Evolutionary conservation across 2,329 filamentous ascomycete genomes (phyloP).

Genomic region (Cyphellophora europaea): DNA sequence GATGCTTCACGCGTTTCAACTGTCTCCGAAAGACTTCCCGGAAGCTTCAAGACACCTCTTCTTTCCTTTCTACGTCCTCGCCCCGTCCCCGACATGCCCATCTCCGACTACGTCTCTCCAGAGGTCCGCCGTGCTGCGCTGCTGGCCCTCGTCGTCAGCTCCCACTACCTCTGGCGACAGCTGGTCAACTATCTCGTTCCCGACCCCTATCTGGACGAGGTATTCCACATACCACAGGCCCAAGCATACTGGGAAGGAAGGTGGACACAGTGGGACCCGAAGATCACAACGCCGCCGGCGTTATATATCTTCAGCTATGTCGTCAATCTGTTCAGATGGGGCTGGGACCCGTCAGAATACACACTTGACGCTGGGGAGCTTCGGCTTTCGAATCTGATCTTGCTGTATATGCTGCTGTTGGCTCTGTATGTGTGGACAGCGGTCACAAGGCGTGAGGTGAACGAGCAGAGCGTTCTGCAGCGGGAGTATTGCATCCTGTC

Average conservation of each 20-base stretch:
- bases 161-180: constrained; percentile 27
- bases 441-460: constrained; percentile 39
- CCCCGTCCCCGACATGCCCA: constrained; percentile 1
- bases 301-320: constrained; percentile 53
- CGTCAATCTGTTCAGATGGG: constrained; percentile 36
- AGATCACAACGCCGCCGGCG: constrained; percentile 92
- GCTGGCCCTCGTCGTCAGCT: constrained; percentile 10
- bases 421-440: constrained; percentile 11
- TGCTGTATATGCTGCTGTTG: constrained; percentile 14
- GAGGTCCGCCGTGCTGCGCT: constrained; percentile 12
- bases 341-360: constrained; percentile 36
- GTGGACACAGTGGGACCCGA: constrained; percentile 81
- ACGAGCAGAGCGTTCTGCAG: constrained; percentile 29
- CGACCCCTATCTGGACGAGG: constrained; percentile 49
- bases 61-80: background rate
- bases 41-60: too few species aligned
- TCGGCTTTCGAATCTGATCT: constrained; percentile 12
- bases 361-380: constrained; percentile 6
- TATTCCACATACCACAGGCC: constrained; percentile 71
- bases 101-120: constrained; percentile 11
- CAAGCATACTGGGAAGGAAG: constrained; percentile 72
- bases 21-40: too few species aligned
- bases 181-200: constrained; percentile 41
- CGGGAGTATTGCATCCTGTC: constrained; percentile 46
- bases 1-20: too few species aligned